Evolutionary conservation across 2,329 filamentous ascomycete species (phyloP).

Genomic region (Aspergillus sp.): DNA sequence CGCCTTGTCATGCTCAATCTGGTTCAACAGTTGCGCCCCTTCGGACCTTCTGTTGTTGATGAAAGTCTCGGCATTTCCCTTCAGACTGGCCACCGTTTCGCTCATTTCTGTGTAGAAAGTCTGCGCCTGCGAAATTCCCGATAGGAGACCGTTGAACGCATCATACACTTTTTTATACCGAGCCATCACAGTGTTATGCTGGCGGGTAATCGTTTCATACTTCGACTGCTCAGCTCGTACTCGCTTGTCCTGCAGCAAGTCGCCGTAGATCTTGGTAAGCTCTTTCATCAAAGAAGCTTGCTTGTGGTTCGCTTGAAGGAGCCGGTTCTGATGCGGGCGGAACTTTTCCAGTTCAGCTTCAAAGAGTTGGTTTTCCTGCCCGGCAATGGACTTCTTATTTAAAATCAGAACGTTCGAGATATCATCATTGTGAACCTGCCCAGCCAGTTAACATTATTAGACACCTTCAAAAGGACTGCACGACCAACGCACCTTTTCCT

Average conservation of each 20-base stretch:
- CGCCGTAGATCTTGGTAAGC: constrained; percentile 76
- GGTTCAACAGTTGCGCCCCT: constrained; percentile 76
- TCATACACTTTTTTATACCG: constrained; percentile 89
- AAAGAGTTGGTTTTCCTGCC: constrained; percentile 86
- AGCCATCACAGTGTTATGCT: constrained; percentile 69
- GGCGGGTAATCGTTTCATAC: constrained; percentile 79
- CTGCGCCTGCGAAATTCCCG: constrained; percentile 78
- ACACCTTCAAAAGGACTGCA: not conserved
- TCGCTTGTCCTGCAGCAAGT: constrained; percentile 83
- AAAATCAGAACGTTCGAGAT: constrained; percentile 95
- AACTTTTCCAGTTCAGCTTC: constrained; percentile 98
- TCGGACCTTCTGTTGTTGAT: constrained; percentile 90
- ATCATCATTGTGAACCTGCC: constrained; percentile 84
- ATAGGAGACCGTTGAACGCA: constrained; percentile 80
- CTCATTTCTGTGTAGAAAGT: constrained; percentile 94
- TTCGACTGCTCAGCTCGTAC: constrained; percentile 91
- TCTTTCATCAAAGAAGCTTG: constrained; percentile 93
- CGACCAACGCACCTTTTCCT: constrained; percentile 68
- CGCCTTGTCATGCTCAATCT: constrained; percentile 73
- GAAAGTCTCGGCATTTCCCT: constrained; percentile 95
- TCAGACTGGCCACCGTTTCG: constrained; percentile 81
- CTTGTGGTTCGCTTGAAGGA: constrained; percentile 91
- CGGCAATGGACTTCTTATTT: constrained; percentile 93
- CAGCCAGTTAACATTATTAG: not conserved
- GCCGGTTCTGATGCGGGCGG: constrained; percentile 78